Conservation (phyloP, 805 yeast genomes). For the Isabelozyma gotoi region DNA sequence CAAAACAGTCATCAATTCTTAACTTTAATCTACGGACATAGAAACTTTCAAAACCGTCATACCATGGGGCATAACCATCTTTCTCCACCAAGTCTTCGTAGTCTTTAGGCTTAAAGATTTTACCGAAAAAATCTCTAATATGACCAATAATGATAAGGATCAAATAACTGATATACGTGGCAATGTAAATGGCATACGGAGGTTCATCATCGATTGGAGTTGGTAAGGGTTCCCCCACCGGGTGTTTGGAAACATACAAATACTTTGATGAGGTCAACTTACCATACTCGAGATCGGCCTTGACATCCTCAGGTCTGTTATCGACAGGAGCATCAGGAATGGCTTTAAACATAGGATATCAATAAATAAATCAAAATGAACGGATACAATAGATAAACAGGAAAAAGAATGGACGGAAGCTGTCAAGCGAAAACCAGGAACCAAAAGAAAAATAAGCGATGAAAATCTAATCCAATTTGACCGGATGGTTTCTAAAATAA, state of each 20-base stretch:
- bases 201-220: constrained; percentile 81
- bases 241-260: constrained; percentile 59
- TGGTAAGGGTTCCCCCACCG: constrained; percentile 56
- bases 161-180: constrained; percentile 84
- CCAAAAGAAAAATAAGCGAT: background rate
- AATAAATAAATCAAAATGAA: background rate
- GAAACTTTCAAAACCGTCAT: constrained; percentile 89
- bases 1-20: constrained; percentile 92
- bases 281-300: constrained; percentile 70
- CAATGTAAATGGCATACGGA: constrained; percentile 71
- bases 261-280: constrained; percentile 61
- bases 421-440: background rate
- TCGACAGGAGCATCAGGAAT: constrained; percentile 44
- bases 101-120: constrained; percentile 63
- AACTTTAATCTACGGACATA: constrained; percentile 89
- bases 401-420: background rate
- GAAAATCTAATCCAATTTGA: background rate
- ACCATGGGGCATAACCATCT: constrained; percentile 95
- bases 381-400: too few relatives aligned
- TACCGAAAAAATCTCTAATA: constrained; percentile 83
- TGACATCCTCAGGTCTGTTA: constrained; percentile 26
- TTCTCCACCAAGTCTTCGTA: constrained; percentile 68
- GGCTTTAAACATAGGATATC: constrained; percentile 6
- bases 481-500: background rate
- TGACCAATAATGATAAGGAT: constrained; percentile 87